These are phyloP conservation scores for Turritis glabra DNA, from an alignment of 345 rosid species.

Conservation along the genomic window DNA sequence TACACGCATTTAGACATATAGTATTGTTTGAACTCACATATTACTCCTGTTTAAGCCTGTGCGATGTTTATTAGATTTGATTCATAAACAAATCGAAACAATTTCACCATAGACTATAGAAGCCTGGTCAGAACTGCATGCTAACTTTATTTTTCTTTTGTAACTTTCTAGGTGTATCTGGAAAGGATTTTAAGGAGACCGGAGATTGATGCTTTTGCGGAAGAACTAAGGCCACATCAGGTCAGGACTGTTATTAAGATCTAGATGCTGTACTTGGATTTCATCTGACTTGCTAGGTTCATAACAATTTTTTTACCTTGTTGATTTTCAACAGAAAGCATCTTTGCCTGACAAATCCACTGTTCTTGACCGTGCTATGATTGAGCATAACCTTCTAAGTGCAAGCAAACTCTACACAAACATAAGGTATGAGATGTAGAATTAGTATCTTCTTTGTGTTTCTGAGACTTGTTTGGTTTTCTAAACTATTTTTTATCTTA, in stretches of 20 bases:
- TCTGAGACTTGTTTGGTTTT: neutral
- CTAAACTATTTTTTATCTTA: slow-evolving; percentile 25
- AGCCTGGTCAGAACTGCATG: slow-evolving; percentile 16
- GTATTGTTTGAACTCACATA: slow-evolving; percentile 7
- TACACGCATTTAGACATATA: neutral
- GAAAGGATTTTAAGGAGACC: slow-evolving; percentile 95
- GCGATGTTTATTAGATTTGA: neutral
- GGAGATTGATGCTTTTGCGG: slow-evolving; percentile 93
- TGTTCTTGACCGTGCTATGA: slow-evolving; percentile 95
- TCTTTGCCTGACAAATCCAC: slow-evolving; percentile 89
- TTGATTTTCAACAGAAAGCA: slow-evolving; percentile 72
- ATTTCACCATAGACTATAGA: slow-evolving; percentile 10
- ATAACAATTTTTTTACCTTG: slow-evolving; percentile 3
- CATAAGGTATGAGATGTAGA: slow-evolving; percentile 58
- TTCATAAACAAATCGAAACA: neutral
- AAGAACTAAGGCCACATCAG: slow-evolving; percentile 95
- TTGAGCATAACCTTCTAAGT: slow-evolving; percentile 95
- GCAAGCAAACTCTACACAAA: slow-evolving; percentile 98
- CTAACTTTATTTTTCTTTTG: neutral
- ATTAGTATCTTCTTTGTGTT: neutral
- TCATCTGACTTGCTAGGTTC: neutral
- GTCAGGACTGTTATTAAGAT: slow-evolving; percentile 39
- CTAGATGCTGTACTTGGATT: slow-evolving; percentile 6
- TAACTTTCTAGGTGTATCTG: slow-evolving; percentile 72
- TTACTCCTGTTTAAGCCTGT: neutral